Base-by-base conservation (phyloP, 1,139 yeast species). In the Saccharomycopsis hybrid region DNA sequence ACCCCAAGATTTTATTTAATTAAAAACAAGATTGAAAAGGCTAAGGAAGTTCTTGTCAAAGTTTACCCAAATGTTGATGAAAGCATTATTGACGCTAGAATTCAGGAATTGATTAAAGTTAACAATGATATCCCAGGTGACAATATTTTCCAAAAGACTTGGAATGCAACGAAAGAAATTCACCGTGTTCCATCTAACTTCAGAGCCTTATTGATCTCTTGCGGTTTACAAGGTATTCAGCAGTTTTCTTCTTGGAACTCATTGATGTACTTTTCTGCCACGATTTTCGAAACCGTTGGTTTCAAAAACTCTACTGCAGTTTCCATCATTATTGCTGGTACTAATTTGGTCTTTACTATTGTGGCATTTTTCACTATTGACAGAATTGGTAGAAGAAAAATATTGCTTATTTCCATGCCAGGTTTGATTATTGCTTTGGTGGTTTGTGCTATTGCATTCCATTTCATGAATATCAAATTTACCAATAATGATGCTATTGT, bases 181-280 rank as follows among this genome's bases (percentile, higher is more conserved):
- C 95, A 88, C 65, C 66, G 72, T 0, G 77, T 77, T 24, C 94
- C 95, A 44, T 82, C 94, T 2, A 89, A 90, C 65, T 78, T 87
- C 56, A 78, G 97, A 60, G 97, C 96, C 7, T 74, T 90, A 56
- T 71, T 89, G 43, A 80, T 90, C 59, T 94, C 92, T 4, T 89
- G 96, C 71, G 96, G 94, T 33, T 71, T 89, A 58, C 97, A 90
- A 69, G 96, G 95, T 55, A 85, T 90, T 62, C 97, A 90, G 69
- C 97, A 90, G 67, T 88, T 89, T 60, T 85, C 96, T 25, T 97
- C 97, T 58, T 90, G 89, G 77, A 90, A 90, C 70, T 86, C 97
- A 3, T 76, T 90, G 60, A 86, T 90, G 95, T 90, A 90, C 69
- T 90, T 89, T 67, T 83, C 95, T 52, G 82, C 95, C 39, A 88